Evolutionary conservation across 768 basidiomycete genomes (phyloP), one percentile per base, ranked within the genome.

Genomic region (Pisolithus tinctorius): DNA sequence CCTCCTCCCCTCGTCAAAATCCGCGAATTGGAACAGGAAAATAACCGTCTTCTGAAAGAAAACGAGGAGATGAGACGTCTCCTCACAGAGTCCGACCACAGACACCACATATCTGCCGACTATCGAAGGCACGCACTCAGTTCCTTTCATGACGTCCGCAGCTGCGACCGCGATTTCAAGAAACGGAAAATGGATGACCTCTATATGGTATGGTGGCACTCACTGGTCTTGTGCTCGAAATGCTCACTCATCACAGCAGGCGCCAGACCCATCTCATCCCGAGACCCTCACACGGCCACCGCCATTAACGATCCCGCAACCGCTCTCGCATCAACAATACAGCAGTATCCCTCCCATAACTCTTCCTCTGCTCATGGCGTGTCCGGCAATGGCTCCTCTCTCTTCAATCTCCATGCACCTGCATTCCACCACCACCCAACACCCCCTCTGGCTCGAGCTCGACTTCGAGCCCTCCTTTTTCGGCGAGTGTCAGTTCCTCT

Each of bases 11-110:
- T 85, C 8, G 68, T 81, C 58, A 85, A 86, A 61, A 86, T 92
- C 58, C 81, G 85, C 27, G 89, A 90, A 63, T 80, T 93, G 48
- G 86, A 91, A 64, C 81, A 88, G 60, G 90, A 93, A 63, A 89
- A 88, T 60, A 69, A 75, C 48, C 73, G 82, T 9, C 73, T 91
- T 5, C 76, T 77, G 51, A 82, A 81, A 56, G 86, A 90, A 67
- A 84, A 84, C 60, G 84, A 87, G 14, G 83, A 86, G 30, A 73
- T 88, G 37, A 77, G 86, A n/a, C 78, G 82, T 45, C 71, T 86
- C 55, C 74, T 88, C 27, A 69, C 74, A 39, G 81, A 83, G 26
- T 61, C 73, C 0, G 68, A 70, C 23, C 66, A 67, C 55, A 56
- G 66, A 47, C 66, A 67, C 4, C 62, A 56, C 26, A 58, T 75